Conservation (phyloP, 2,329 filamentous ascomycete genomes). For the Cladobotryum mycophilum region DNA sequence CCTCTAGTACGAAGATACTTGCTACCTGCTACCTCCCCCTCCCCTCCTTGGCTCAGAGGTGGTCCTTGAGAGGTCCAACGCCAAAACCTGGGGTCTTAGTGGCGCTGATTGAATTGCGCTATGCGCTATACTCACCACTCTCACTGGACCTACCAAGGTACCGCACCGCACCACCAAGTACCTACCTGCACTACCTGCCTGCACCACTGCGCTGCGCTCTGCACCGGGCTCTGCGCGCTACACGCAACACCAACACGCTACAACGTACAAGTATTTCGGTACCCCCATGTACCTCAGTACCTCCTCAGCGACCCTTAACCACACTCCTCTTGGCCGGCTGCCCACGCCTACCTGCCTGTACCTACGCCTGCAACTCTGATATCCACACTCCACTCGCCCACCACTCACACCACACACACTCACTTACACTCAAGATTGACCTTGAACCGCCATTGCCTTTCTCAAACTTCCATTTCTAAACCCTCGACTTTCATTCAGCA, state of each 20-base stretch:
- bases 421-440: conserved; percentile 4
- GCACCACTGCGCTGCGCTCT: too few species aligned
- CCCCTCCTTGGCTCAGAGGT: not conserved
- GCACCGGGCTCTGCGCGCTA: too few species aligned
- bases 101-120: too few species aligned
- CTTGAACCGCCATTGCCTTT: conserved; percentile 4
- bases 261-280: too few species aligned
- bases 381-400: too few species aligned
- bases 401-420: conserved; percentile 3
- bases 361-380: conserved; percentile 6
- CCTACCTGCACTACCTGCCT: too few species aligned
- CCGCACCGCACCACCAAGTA: too few species aligned
- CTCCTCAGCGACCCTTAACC: not conserved
- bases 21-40: not conserved
- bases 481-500: not conserved
- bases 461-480: not conserved
- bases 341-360: conserved; percentile 9
- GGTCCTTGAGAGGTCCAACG: not conserved
- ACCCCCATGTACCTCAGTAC: not conserved
- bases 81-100: conserved; percentile 10
- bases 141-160: too few species aligned
- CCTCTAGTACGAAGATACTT: too few species aligned
- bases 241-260: too few species aligned
- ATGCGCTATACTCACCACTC: too few species aligned
- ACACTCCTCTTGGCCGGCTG: not conserved